Conservation (phyloP, 768 basidiomycete species). For the Chalciporus chontae region DNA sequence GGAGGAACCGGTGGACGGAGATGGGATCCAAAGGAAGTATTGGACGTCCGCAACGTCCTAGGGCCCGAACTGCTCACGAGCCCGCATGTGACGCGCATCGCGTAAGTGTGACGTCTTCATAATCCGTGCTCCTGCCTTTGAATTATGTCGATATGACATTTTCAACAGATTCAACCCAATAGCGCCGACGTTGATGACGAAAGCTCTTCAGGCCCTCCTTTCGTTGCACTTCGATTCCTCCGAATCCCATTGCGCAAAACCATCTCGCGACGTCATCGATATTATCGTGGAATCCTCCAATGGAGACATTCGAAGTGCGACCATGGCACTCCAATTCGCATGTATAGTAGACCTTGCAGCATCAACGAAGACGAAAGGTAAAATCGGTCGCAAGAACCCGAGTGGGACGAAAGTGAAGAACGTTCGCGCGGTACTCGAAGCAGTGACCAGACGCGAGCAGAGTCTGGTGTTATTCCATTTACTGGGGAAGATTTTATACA, state of each 20-base stretch:
- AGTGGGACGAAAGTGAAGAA: constrained; percentile 14
- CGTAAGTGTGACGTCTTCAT: constrained; percentile 43
- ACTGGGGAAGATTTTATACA: constrained; percentile 90
- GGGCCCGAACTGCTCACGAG: constrained; percentile 66
- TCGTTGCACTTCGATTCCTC: constrained; percentile 42
- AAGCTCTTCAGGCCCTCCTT: constrained; percentile 66
- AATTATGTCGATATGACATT: constrained; percentile 1
- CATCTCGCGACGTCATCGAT: constrained; percentile 68
- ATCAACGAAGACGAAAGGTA: constrained; percentile 17
- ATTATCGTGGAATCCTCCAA: constrained; percentile 74
- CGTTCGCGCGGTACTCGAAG: constrained; percentile 52
- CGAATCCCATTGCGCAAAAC: constrained; percentile 28
- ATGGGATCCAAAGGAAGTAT: constrained; percentile 49
- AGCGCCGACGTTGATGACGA: constrained; percentile 78
- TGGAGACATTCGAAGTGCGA: constrained; percentile 90
- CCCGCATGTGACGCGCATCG: constrained; percentile 75
- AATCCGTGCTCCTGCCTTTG: background rate
- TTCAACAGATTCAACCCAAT: constrained; percentile 82
- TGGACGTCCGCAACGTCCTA: constrained; percentile 69
- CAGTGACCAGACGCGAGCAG: constrained; percentile 79
- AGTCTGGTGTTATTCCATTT: constrained; percentile 88
- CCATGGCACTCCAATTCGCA: constrained; percentile 90
- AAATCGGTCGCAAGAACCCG: constrained; percentile 32
- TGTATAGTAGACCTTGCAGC: constrained; percentile 43
- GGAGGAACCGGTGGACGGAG: constrained; percentile 37